Base-by-base conservation (phyloP, 2,329 filamentous ascomycete species). In the Colletotrichum tanaceti region DNA sequence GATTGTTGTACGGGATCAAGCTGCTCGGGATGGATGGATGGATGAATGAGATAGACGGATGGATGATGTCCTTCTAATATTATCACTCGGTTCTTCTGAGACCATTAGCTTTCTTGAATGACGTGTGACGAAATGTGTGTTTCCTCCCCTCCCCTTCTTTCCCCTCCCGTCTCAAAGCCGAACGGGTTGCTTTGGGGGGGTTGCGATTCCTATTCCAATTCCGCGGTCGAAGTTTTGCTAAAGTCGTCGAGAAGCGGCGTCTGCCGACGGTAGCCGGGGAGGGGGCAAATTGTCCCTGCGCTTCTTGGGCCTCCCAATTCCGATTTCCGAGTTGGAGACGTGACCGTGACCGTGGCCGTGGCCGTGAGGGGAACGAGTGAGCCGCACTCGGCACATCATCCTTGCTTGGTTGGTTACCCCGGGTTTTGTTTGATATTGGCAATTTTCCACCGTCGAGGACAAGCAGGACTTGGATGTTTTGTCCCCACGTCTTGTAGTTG, bases 231-330 rank as follows among this genome's bases (percentile, higher is more conserved):
- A n/a, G n/a, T 22, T 24, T 22, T 35, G n/a, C 39, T 43, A 65
- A 44, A 59, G 62, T 57, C 55, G 65, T 46, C 49, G 47, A 46
- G 43, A 70, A 60, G 65, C 68, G 68, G 57, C 47, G 60, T 43
- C 69, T 71, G 69, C 69, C 69, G 69, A 71, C 22, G 62, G 50
- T 71, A 71, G 65, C 69, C 69, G 69, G 65, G 46, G 47, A 28
- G 14, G 50, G 50, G 28, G 28, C 7, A 1, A 32, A 32, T 32
- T 32, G 28, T 32, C 28, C 7, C 28, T 32, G 46, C 20, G 28
- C 41, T 32, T 32, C 20, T 14, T 65, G 54, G 61, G 55, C 54
- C 43, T 59, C 16, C 20, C 47, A 68, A 68, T 68, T 68, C 61
- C 65, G 61, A 64, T 64, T 58, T 68, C 49, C 60, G 59, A 32